These are phyloP conservation scores for Candida glucosophila DNA, from an alignment of 1,139 yeast genomes.

Conservation along the genomic window DNA sequence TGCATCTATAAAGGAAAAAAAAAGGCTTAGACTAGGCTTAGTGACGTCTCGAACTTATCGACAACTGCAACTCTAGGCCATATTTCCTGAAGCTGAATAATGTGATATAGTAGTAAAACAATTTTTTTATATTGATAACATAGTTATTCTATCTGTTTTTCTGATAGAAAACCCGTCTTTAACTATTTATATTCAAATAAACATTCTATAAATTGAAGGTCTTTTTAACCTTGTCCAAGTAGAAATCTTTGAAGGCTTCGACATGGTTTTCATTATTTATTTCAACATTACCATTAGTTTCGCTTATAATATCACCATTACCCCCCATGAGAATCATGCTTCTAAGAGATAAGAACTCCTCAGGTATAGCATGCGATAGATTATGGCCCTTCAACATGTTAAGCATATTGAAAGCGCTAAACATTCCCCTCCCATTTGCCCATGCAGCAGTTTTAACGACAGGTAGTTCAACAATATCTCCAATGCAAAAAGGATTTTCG, in stretches of 20 bases:
- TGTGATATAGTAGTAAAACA: too few species aligned
- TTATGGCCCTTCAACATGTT: constrained; percentile 12
- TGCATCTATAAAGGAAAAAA: too few species aligned
- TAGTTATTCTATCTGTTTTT: too few species aligned
- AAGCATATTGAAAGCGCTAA: constrained; percentile 29
- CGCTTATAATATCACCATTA: constrained; percentile 31
- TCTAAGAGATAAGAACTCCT: constrained; percentile 26
- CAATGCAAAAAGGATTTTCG: constrained; percentile 27
- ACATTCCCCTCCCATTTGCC: constrained; percentile 39
- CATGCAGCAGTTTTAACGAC: constrained; percentile 40
- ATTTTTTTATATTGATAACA: too few species aligned
- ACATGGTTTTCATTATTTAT: constrained; percentile 28
- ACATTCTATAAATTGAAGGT: too few species aligned
- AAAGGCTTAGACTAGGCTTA: too few species aligned
- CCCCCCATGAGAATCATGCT: constrained; percentile 41
- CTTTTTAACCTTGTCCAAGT: too few species aligned
- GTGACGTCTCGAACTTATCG: too few species aligned
- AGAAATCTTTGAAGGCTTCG: constrained; percentile 33
- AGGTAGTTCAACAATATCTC: constrained; percentile 33
- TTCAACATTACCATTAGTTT: constrained; percentile 27
- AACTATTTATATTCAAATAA: too few species aligned
- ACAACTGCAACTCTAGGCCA: too few species aligned
- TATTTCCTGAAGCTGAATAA: too few species aligned
- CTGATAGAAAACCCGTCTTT: too few species aligned
- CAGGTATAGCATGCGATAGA: constrained; percentile 21